phyloP scores from a whole-genome alignment of 257 asterid species.

The Jaltomata sinuosa region DNA sequence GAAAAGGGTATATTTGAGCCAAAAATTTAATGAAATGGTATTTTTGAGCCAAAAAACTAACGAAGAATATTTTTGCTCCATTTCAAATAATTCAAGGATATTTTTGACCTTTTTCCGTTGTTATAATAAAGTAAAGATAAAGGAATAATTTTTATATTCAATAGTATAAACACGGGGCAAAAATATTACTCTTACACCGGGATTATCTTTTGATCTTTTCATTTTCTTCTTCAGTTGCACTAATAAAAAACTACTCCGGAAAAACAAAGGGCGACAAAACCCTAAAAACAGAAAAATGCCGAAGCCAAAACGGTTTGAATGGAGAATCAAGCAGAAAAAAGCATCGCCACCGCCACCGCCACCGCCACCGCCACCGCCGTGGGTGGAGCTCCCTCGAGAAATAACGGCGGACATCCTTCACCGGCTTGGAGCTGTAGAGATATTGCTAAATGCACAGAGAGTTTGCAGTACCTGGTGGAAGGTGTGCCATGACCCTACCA shows the following conservation, averaged over 20 bases:
- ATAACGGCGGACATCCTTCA: slow-evolving; percentile 28
- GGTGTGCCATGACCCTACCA: not conserved
- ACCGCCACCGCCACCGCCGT: slow-evolving; percentile 9
- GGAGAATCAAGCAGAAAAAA: not conserved
- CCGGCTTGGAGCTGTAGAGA: slow-evolving; percentile 20
- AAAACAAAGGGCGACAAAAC: not conserved
- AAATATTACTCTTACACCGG: not conserved
- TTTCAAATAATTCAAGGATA: too few species aligned
- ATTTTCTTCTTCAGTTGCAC: not conserved
- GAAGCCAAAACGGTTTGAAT: not conserved
- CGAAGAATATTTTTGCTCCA: too few species aligned
- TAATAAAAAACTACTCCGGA: not conserved
- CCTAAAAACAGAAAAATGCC: not conserved
- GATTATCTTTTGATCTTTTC: not conserved
- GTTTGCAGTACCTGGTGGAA: slow-evolving; percentile 21
- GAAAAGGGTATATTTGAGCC: too few species aligned
- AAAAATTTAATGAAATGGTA: too few species aligned
- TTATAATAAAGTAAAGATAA: too few species aligned
- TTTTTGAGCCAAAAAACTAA: too few species aligned
- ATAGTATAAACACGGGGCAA: too few species aligned
- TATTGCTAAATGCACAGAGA: slow-evolving; percentile 24
- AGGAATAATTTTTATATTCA: too few species aligned
- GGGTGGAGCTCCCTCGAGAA: slow-evolving; percentile 41
- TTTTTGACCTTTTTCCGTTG: too few species aligned
- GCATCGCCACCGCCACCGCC: not conserved